Base-by-base conservation (phyloP, 2,329 filamentous ascomycete genomes). In the Cladosporium colombiae region DNA sequence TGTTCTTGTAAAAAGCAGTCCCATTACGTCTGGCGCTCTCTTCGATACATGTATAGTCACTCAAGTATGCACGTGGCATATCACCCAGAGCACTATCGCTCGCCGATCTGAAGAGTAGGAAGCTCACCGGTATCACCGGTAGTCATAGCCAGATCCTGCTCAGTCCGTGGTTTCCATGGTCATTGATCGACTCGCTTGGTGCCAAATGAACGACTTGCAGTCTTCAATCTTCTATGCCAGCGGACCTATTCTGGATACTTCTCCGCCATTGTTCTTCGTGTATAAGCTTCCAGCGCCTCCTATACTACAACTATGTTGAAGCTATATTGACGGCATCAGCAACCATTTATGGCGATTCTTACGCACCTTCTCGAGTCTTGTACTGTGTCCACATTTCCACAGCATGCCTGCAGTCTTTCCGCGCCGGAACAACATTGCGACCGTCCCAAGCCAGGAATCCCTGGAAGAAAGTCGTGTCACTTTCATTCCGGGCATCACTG, bases 401-500 rank as follows among this genome's bases (percentile, higher is more conserved):
- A 27, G 13, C 7, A 62, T 62, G 61, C 33, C 50, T 7, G 50
- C 35, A 33, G 18, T 63, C 7, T 49, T 33, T 13, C 14, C 25
- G 33, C 50, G 61, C 25, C 61, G 49, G 25, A 44, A 8, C 56
- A 21, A 23, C 5, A 46, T 3, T 14, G 14, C 31, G 25, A 8
- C 56, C 40, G 4, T 27, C 3, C 49, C 61, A 18, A 33, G 59
- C 52, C 64, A 59, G n/a, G 71, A 65, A 14, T 72, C 71, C 50
- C 70, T 71, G 64, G 65, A 70, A n/a, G 71, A 70, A 37, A 70
- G 62, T 69, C 72, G 73, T 61, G 65, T 64, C 18, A 46, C 58
- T 25, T 66, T 68, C 25, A 70, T 74, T 8, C 66, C 74, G 6
- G 71, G 69, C 5, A 53, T 69, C n/a, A 72, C 70, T 18, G 70